Conservation (phyloP, 2,329 filamentous ascomycete species). For the Penicillium sumatraense region DNA sequence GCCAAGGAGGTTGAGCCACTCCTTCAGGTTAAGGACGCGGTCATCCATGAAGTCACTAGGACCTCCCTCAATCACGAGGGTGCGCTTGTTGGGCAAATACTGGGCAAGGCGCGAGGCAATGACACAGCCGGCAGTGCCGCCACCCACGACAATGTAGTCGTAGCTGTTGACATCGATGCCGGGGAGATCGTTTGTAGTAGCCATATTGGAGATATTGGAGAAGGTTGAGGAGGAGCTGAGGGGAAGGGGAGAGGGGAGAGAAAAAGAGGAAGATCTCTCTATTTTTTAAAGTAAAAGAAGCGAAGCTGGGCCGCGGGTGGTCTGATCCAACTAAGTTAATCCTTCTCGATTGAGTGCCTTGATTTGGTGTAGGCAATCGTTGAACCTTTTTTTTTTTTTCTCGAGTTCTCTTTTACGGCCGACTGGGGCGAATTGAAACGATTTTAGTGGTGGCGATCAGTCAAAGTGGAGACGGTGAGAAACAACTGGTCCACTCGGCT, state of each 20-base stretch:
- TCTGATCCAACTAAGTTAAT: slow-evolving; percentile 16
- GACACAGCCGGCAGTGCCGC: slow-evolving; percentile 85
- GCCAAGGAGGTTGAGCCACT: slow-evolving; percentile 84
- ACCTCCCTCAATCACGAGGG: slow-evolving; percentile 84
- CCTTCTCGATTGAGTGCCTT: slow-evolving; percentile 9
- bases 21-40: slow-evolving; percentile 80
- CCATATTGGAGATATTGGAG: slow-evolving; percentile 50
- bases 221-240: slow-evolving; percentile 1
- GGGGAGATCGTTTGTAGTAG: slow-evolving; percentile 70
- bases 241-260: not conserved
- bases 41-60: slow-evolving; percentile 89
- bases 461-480: slow-evolving; percentile 8
- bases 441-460: slow-evolving; percentile 24
- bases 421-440: slow-evolving; percentile 13
- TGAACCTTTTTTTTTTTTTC: slow-evolving; percentile 11
- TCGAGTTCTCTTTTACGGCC: slow-evolving; percentile 12
- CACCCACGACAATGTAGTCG: slow-evolving; percentile 85
- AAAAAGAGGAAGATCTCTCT: slow-evolving; percentile 4
- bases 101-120: slow-evolving; percentile 78
- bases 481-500: slow-evolving; percentile 14
- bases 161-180: slow-evolving; percentile 68
- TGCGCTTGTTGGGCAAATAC: slow-evolving; percentile 80
- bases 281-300: not conserved
- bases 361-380: slow-evolving; percentile 11
- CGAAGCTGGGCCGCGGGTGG: slow-evolving; percentile 10